Evolutionary conservation across 495 filamentous ascomycete genomes (phyloP), one percentile per base, ranked within the genome.

Genomic region (Podospora fimiseda): DNA sequence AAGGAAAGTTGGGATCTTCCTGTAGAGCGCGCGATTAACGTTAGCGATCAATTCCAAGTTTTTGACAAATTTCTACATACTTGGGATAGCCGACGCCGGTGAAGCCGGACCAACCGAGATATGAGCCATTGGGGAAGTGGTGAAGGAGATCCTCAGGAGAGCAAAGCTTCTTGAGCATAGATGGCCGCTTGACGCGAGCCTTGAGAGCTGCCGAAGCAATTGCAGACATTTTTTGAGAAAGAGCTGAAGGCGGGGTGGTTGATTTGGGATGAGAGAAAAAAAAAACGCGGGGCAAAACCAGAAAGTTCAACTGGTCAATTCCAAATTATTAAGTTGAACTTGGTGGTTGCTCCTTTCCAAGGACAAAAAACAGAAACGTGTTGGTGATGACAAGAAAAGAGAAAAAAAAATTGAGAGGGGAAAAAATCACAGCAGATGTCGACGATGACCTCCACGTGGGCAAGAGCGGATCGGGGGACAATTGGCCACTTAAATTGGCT

Each of bases 71-170:
- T n/a, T 33, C 5, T 33, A 78, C 85, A 40, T 75, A 86, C 86
- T 93, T 93, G 47, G 88, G 88, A 70, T 94, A 94, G 48, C 90
- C 90, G 48, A 92, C 88, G 60, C 88, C 90, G 20, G 90, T 95
- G 67, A 95, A 95, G 20, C 90, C 90, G 57, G 85, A 88, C 89
- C 89, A 94, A 52, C 89, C 88, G 62, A 95, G 79, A 64, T 91
- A 92, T 8, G 86, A 68, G 64, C 83, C 85, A 79, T 93, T 76
- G 46, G 89, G 90, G 62, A 94, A 94, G 33, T 85, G 76, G 50
- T 85, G 76, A 45, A 95, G 75, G 48, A 94, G 69, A 69, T 94
- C 89, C 68, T 91, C 83, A 37, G 90, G 80, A 51, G 79, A 81
- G 54, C 85, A 83, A 20, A 95, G 72, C 74, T 90, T 93, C 54